phyloP scores from a whole-genome alignment of 495 filamentous ascomycete species.

The Penicillium canescens region DNA sequence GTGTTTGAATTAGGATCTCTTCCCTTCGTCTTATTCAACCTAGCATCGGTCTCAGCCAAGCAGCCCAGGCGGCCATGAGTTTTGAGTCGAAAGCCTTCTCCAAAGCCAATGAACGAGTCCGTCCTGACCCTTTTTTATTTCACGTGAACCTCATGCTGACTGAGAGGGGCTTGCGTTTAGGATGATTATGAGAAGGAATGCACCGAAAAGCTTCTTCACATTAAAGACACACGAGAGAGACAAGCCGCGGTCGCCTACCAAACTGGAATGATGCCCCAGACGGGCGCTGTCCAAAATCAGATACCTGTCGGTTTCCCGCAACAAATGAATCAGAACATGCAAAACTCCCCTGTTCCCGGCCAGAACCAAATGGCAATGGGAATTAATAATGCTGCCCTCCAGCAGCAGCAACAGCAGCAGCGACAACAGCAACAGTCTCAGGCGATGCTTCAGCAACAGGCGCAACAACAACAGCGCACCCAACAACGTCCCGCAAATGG shows the following conservation, averaged over 20 bases:
- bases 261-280: conserved; percentile 47
- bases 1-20: conserved; percentile 36
- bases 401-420: conserved; percentile 22
- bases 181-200: conserved; percentile 49
- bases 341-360: conserved; percentile 49
- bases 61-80: conserved; percentile 45
- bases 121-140: conserved; percentile 2
- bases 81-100: conserved; percentile 51
- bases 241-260: conserved; percentile 46
- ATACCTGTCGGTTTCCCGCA: conserved; percentile 45
- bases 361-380: conserved; percentile 47
- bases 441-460: conserved; percentile 38
- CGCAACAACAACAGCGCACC: conserved; percentile 34
- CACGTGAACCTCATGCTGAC: no score
- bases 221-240: conserved; percentile 45
- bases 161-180: conserved; percentile 10
- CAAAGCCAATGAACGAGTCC: conserved; percentile 46
- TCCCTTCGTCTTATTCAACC: conserved; percentile 53
- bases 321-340: conserved; percentile 55
- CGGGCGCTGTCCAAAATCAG: conserved; percentile 41
- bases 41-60: conserved; percentile 39
- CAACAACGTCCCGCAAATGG: conserved; percentile 35
- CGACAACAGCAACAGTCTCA: conserved; percentile 31
- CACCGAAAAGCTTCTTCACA: conserved; percentile 49
- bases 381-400: conserved; percentile 41